Base-by-base conservation (phyloP, 2,329 filamentous ascomycete species). In the Mariannaea elegans region DNA sequence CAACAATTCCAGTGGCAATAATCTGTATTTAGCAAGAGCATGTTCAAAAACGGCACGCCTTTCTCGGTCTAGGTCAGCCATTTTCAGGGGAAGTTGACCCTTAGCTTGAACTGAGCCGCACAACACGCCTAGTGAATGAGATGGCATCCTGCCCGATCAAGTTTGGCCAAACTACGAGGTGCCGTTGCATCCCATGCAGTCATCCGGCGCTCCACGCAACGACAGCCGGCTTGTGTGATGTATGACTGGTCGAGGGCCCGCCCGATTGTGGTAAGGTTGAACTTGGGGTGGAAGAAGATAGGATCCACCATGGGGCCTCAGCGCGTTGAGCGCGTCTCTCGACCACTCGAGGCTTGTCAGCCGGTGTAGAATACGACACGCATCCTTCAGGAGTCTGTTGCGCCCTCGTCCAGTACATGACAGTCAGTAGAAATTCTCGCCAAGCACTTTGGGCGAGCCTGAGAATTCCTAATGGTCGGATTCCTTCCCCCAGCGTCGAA, bases 321-420 rank as follows among this genome's bases (percentile, higher is more conserved):
- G 59, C 67, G 62, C 65, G 67, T 65, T 60, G 56, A 62, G 59
- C 68, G 68, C 63, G 62, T 71, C 58, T 69, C 45, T 63, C 49
- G 51, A 64, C 62, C 59, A 63, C 59, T 64, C 58, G 58, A 52
- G 51, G 55, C 50, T 59, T 44, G 54, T 55, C 61, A 59, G 38
- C 57, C 47, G 54, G 59, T 61, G 57, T 61, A 66, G 60, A 67
- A 49, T 50, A 49, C 56, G 64, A 52, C 52, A 67, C 62, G 68
- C 62, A 66, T 50, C 56, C 36, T 31, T 62, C 62, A 68, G 64
- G 58, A 68, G 29, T 58, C 52, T 56, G 49, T 14, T 44, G 39
- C 21, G 5, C 3, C 6, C 21, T 6, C 18, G 18, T 9, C 8
- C 6, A 39, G 36, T 16, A 39, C 38, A 3, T 7, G 9, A n/a